Conservation (phyloP, 1,139 yeast species). For the Blastobotrys serpentis region DNA sequence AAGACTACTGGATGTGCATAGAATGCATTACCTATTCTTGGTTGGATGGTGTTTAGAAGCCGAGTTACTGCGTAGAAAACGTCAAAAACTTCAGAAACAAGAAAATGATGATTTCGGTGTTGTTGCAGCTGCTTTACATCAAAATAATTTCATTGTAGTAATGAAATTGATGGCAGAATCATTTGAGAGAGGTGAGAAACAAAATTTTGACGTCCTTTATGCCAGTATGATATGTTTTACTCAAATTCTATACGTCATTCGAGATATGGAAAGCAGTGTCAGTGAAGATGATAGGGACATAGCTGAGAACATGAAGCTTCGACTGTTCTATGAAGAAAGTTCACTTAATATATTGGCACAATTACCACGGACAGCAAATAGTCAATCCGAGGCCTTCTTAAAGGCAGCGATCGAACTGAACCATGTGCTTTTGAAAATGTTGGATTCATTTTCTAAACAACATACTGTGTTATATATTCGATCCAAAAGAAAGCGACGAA, state of each 20-base stretch:
- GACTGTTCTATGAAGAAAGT: conserved; percentile 63
- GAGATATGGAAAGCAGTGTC: conserved; percentile 46
- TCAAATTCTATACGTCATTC: conserved; percentile 59
- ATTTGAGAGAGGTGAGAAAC: conserved; percentile 42
- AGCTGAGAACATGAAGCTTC: conserved; percentile 52
- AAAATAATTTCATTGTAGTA: conserved; percentile 61
- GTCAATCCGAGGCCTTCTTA: conserved; percentile 64
- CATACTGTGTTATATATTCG: conserved; percentile 58
- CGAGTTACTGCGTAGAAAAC: conserved; percentile 25
- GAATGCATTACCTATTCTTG: conserved; percentile 56
- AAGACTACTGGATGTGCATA: conserved; percentile 37
- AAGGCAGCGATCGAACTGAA: conserved; percentile 64
- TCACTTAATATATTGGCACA: conserved; percentile 58
- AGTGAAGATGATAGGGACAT: conserved; percentile 46
- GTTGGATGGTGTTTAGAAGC: conserved; percentile 67
- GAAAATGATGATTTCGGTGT: conserved; percentile 47
- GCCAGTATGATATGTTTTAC: conserved; percentile 70
- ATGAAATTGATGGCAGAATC: conserved; percentile 57
- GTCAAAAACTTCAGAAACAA: conserved; percentile 10
- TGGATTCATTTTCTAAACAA: conserved; percentile 65
- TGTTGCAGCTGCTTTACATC: conserved; percentile 66
- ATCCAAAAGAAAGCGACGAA: conserved; percentile 44
- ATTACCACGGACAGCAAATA: conserved; percentile 65
- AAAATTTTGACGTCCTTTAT: conserved; percentile 46
- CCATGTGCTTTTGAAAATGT: conserved; percentile 61